phyloP scores from a whole-genome alignment of 352 stramenopile genomes.

The Pythium phragmiticola region DNA sequence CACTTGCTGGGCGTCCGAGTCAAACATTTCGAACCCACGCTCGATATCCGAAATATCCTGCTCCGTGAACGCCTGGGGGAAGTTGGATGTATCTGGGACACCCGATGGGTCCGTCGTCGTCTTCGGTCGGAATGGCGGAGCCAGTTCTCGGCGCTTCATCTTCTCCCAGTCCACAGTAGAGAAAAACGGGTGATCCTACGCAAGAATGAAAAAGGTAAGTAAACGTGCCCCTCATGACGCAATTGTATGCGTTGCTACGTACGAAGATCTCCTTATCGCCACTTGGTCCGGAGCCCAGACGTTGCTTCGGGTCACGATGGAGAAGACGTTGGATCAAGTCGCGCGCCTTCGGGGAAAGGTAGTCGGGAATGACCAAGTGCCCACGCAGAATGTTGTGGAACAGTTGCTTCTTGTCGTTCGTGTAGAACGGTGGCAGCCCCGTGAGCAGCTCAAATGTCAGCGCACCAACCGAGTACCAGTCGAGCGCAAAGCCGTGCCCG shows the following conservation, averaged over 20 bases:
- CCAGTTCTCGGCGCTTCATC: constrained; percentile 73
- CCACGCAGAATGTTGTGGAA: constrained; percentile 89
- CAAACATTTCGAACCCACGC: constrained; percentile 56
- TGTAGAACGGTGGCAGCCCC: constrained; percentile 85
- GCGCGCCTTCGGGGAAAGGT: constrained; percentile 68
- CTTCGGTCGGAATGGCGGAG: constrained; percentile 84
- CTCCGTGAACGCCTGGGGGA: constrained; percentile 82
- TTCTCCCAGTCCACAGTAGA: constrained; percentile 81
- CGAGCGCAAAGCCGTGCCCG: constrained; percentile 76
- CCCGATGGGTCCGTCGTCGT: constrained; percentile 69
- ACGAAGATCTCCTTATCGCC: constrained; percentile 85
- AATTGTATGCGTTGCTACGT: constrained; percentile 17
- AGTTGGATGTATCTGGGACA: constrained; percentile 83
- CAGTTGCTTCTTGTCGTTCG: constrained; percentile 88
- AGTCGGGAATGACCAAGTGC: constrained; percentile 78
- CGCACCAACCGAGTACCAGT: constrained; percentile 85
- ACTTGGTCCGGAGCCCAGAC: constrained; percentile 65
- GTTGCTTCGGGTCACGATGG: constrained; percentile 78
- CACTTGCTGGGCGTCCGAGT: constrained; percentile 58
- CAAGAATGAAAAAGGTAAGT: constrained; percentile 8
- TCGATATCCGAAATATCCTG: constrained; percentile 88
- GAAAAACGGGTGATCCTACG: constrained; percentile 80
- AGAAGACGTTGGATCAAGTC: constrained; percentile 81
- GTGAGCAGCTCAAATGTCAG: constrained; percentile 81
- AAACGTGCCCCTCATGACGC: neutral